These are phyloP conservation scores for Dactylellina drechsleri DNA, from an alignment of 2,329 filamentous ascomycete species.

Conservation along the genomic window DNA sequence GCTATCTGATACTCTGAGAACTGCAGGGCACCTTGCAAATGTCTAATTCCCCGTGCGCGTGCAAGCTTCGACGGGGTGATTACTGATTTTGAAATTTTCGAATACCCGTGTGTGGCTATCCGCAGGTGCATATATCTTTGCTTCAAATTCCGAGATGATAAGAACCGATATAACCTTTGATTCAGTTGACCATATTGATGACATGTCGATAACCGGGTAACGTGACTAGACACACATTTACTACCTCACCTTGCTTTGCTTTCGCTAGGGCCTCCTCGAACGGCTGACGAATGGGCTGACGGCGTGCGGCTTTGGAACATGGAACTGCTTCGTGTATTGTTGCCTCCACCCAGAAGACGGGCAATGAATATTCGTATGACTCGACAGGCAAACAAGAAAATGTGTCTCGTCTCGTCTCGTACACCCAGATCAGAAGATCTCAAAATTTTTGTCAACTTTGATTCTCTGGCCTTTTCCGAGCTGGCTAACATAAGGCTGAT, in stretches of 20 bases:
- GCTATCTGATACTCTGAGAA: conserved; percentile 21
- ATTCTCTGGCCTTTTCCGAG: too few relatives aligned
- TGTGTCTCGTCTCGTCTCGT: too few relatives aligned
- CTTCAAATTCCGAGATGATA: conserved; percentile 3
- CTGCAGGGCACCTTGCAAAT: conserved; percentile 1
- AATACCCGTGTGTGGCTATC: neutral
- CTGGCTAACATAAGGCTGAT: too few relatives aligned
- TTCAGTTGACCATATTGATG: conserved; percentile 10
- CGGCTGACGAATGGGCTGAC: conserved; percentile 49
- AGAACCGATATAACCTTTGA: too few relatives aligned
- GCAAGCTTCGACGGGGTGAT: neutral
- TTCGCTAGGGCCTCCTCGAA: conserved; percentile 31
- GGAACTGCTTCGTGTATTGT: conserved; percentile 23
- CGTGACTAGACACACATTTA: conserved; percentile 21
- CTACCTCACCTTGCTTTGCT: conserved; percentile 3
- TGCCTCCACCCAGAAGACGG: neutral
- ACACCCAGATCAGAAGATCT: too few relatives aligned
- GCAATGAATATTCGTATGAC: conserved; percentile 14
- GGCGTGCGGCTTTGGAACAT: conserved; percentile 3
- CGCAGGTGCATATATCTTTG: neutral
- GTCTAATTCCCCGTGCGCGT: neutral
- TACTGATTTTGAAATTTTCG: neutral
- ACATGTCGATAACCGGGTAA: conserved; percentile 18
- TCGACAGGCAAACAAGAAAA: neutral
- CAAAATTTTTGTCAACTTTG: too few relatives aligned